Percentiles rank a stretch among this genome's conserved stretches.
Evolutionary conservation across 441 rosid species (phyloP).

Genomic region (Populus trichocarpa): DNA sequence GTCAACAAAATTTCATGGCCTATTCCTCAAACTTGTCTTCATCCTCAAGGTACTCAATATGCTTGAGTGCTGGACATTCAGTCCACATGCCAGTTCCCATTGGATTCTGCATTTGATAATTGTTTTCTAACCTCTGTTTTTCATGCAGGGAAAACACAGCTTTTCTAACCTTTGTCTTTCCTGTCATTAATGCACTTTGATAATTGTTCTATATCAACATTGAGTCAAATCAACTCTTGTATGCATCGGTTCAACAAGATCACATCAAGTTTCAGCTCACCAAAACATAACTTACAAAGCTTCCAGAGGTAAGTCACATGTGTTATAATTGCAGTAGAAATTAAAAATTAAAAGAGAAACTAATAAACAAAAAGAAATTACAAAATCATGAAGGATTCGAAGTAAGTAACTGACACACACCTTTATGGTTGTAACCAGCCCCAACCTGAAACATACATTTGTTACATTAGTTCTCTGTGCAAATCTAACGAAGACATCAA

Average conservation of each 20-base stretch:
- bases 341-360: neutral
- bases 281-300: neutral
- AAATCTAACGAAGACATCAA: neutral
- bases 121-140: neutral
- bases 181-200: neutral
- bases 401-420: slow-evolving; percentile 24
- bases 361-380: neutral
- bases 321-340: neutral
- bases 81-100: neutral
- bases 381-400: neutral
- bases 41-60: neutral
- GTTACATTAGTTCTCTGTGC: slow-evolving; percentile 10
- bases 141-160: neutral
- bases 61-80: neutral
- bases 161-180: neutral
- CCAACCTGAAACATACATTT: slow-evolving; percentile 47
- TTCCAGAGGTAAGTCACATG: neutral
- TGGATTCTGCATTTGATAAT: neutral
- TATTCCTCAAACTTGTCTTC: neutral
- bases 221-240: neutral
- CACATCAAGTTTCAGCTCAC: neutral
- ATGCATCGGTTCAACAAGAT: neutral
- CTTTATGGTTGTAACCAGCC: slow-evolving; percentile 39
- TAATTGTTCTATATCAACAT: neutral
- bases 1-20: neutral